phyloP scores from a whole-genome alignment of 2,329 filamentous ascomycete species.

The Paecilomyces fulvus region DNA sequence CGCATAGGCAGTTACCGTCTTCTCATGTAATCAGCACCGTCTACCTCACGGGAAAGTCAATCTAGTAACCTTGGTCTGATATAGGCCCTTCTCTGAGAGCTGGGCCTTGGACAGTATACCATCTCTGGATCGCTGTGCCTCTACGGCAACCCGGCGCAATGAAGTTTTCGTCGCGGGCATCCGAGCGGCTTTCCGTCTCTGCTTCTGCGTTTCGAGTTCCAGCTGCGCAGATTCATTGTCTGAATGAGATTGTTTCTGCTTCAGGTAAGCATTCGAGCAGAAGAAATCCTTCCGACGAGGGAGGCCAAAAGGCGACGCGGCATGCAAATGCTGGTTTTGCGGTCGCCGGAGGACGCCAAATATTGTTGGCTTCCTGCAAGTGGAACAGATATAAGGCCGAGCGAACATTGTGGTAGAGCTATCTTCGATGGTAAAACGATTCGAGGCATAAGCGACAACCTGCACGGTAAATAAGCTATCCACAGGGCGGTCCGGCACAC shows the following conservation, averaged over 20 bases:
- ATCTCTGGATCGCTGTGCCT: slow-evolving; percentile 60
- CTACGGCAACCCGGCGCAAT: slow-evolving; percentile 73
- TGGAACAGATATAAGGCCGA: slow-evolving; percentile 20
- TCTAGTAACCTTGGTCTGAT: slow-evolving; percentile 27
- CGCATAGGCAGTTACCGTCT: slow-evolving; percentile 56
- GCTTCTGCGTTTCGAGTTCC: slow-evolving; percentile 18
- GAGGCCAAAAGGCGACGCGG: slow-evolving; percentile 23
- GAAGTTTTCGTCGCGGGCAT: slow-evolving; percentile 59
- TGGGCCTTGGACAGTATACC: slow-evolving; percentile 42
- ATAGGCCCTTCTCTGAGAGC: slow-evolving; percentile 25
- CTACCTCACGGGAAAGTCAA: background rate
- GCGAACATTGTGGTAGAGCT: slow-evolving; percentile 11
- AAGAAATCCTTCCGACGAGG: slow-evolving; percentile 56
- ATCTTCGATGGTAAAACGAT: background rate
- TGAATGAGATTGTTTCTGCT: slow-evolving; percentile 23
- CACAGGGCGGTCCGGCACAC: background rate
- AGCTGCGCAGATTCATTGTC: slow-evolving; percentile 10
- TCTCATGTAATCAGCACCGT: slow-evolving; percentile 7
- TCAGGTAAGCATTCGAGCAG: slow-evolving; percentile 54
- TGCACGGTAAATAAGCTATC: background rate
- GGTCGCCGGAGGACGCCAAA: slow-evolving; percentile 18
- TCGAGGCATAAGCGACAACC: background rate
- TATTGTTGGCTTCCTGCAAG: slow-evolving; percentile 21
- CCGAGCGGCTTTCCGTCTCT: slow-evolving; percentile 43
- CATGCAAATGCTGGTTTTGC: slow-evolving; percentile 26